A percentile compares a stretch with the other conserved stretches of the same genome.
Evolutionary conservation across 352 stramenopile genomes (phyloP).

Genomic region (Globisporangium radiosum): DNA sequence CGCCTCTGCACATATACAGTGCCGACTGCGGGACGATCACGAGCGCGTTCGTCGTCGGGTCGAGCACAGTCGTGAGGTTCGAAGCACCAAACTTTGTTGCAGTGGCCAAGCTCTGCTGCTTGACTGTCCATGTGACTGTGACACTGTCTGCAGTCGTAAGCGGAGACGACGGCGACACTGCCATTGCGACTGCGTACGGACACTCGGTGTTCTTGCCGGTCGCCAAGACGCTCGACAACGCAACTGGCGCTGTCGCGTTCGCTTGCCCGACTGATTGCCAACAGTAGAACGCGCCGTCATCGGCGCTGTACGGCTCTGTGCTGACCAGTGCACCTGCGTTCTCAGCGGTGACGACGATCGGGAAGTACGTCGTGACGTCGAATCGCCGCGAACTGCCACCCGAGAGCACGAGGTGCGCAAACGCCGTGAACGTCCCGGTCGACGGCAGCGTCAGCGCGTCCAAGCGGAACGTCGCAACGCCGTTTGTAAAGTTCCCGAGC

Average conservation of each 20-base stretch:
- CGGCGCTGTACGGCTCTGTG: slow-evolving; percentile 18
- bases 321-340: slow-evolving; percentile 18
- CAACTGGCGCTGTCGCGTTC: slow-evolving; percentile 12
- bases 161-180: slow-evolving; percentile 18
- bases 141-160: slow-evolving; percentile 14
- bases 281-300: slow-evolving; percentile 34
- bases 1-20: slow-evolving; percentile 37
- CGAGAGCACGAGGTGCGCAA: slow-evolving; percentile 40
- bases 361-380: slow-evolving; percentile 50
- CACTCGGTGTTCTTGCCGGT: slow-evolving; percentile 28
- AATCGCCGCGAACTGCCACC: slow-evolving; percentile 27
- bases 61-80: slow-evolving; percentile 32
- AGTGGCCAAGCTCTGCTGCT: slow-evolving; percentile 16
- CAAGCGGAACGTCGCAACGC: slow-evolving; percentile 25
- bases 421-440: slow-evolving; percentile 27
- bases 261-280: slow-evolving; percentile 29
- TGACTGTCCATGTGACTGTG: slow-evolving; percentile 26
- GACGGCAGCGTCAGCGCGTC: slow-evolving; percentile 25
- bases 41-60: slow-evolving; percentile 18
- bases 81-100: slow-evolving; percentile 12
- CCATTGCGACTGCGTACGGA: slow-evolving; percentile 27
- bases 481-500: slow-evolving; percentile 28
- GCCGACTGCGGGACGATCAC: slow-evolving; percentile 33
- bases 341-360: slow-evolving; percentile 29
- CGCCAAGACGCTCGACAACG: slow-evolving; percentile 25